These are phyloP conservation scores for Oryza glaberrima DNA, from an alignment of 176 grass and related monocot genomes.

Conservation along the genomic window DNA sequence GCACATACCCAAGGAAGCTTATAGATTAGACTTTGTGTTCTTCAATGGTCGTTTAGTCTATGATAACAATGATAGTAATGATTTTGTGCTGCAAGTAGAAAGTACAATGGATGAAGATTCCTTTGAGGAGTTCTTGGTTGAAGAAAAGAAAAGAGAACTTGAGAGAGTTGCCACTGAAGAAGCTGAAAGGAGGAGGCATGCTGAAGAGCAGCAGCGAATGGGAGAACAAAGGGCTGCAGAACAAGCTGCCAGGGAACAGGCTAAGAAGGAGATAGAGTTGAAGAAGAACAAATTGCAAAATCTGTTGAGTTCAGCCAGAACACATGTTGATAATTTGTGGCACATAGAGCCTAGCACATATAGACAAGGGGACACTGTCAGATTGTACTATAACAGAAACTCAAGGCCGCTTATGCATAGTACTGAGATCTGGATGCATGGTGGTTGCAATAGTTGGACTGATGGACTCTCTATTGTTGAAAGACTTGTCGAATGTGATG, in stretches of 20 bases:
- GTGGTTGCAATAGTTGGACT: constrained; percentile 83
- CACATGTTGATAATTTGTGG: constrained; percentile 60
- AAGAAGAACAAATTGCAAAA: constrained; percentile 54
- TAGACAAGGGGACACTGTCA: constrained; percentile 49
- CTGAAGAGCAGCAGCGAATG: constrained; percentile 46
- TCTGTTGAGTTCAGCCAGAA: constrained; percentile 42
- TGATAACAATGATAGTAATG: constrained; percentile 76
- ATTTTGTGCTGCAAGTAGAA: constrained; percentile 76
- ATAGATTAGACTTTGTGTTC: constrained; percentile 88
- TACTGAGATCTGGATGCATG: constrained; percentile 86
- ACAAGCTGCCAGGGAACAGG: constrained; percentile 64
- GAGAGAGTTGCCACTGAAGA: constrained; percentile 69
- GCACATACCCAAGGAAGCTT: constrained; percentile 78
- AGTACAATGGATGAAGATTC: constrained; percentile 66
- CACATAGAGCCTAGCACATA: constrained; percentile 64
- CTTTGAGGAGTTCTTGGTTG: constrained; percentile 73
- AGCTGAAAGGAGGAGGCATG: constrained; percentile 69
- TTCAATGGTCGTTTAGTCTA: constrained; percentile 69
- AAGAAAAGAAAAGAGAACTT: constrained; percentile 73
- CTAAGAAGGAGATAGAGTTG: constrained; percentile 60
- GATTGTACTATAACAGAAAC: constrained; percentile 71
- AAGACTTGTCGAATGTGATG: constrained; percentile 53
- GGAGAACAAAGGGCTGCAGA: constrained; percentile 62
- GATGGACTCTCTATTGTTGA: constrained; percentile 75
- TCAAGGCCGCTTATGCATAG: constrained; percentile 56